Percentiles rank a stretch among this genome's conserved stretches.
These are phyloP conservation scores for Lasiosphaeris hirsuta DNA, from an alignment of 495 filamentous ascomycete species.

Conservation along the genomic window DNA sequence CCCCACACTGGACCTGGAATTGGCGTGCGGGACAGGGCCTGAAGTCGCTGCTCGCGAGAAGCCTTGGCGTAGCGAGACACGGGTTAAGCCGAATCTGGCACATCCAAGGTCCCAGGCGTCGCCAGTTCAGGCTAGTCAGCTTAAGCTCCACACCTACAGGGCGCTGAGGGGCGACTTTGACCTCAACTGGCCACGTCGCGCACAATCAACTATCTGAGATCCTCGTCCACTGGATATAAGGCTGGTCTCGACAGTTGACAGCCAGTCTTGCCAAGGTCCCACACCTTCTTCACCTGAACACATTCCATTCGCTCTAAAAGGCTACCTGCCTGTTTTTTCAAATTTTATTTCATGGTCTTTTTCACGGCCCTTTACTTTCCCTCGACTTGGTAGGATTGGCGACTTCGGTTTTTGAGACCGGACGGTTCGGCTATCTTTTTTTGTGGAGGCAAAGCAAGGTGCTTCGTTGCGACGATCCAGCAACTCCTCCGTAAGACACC, in stretches of 20 bases:
- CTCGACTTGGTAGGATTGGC: constrained; percentile 14
- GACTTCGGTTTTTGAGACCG: neutral
- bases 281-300: constrained; percentile 16
- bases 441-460: neutral
- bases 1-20: constrained; percentile 10
- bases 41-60: neutral
- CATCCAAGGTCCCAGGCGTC: neutral
- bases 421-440: neutral
- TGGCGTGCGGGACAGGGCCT: constrained; percentile 8
- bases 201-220: constrained; percentile 17
- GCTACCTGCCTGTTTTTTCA: neutral
- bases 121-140: constrained; percentile 15
- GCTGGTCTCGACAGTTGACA: constrained; percentile 8
- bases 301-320: constrained; percentile 10
- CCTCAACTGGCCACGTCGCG: constrained; percentile 36
- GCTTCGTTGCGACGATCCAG: neutral
- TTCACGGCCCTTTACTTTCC: constrained; percentile 12
- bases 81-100: constrained; percentile 19
- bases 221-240: constrained; percentile 11
- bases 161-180: constrained; percentile 17
- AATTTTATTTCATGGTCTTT: constrained; percentile 19
- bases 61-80: too few species aligned
- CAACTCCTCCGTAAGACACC: constrained; percentile 1
- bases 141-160: constrained; percentile 9
- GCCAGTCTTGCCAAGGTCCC: constrained; percentile 13